These are phyloP conservation scores for Coemansia sp. DNA, from an alignment of 192 early-diverging fungal genomes.

Conservation along the genomic window DNA sequence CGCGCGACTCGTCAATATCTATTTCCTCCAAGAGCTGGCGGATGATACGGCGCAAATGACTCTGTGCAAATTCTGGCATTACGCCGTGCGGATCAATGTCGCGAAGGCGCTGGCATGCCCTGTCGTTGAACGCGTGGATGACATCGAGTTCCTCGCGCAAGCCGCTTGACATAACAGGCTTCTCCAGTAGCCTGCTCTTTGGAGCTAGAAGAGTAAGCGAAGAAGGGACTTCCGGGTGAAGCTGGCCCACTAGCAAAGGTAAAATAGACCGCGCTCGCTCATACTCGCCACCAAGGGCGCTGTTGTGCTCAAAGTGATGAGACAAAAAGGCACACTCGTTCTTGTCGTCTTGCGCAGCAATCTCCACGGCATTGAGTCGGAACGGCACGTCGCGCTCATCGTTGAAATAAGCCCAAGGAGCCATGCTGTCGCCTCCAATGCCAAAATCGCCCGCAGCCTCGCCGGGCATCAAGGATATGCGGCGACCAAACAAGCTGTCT, in stretches of 20 bases:
- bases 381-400: slow-evolving; percentile 48
- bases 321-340: slow-evolving; percentile 51
- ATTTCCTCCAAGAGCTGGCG: slow-evolving; percentile 73
- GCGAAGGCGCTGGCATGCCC: slow-evolving; percentile 30
- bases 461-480: slow-evolving; percentile 2
- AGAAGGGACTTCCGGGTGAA: slow-evolving; percentile 22
- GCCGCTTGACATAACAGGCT: slow-evolving; percentile 13
- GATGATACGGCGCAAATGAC: slow-evolving; percentile 71
- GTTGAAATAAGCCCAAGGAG: slow-evolving; percentile 21
- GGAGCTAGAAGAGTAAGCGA: background rate
- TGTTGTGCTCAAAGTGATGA: slow-evolving; percentile 10
- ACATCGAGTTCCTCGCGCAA: slow-evolving; percentile 33
- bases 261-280: slow-evolving; percentile 39
- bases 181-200: slow-evolving; percentile 1
- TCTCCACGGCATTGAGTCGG: slow-evolving; percentile 47
- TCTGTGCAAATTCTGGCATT: slow-evolving; percentile 49
- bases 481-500: slow-evolving; percentile 2
- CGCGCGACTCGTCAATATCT: slow-evolving; percentile 52
- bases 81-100: slow-evolving; percentile 24
- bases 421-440: background rate
- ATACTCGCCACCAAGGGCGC: slow-evolving; percentile 12
- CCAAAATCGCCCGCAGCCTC: background rate
- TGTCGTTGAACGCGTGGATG: slow-evolving; percentile 34
- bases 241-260: slow-evolving; percentile 30
- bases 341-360: slow-evolving; percentile 53